A percentile compares a stretch with the other conserved stretches of the same genome.
These are phyloP conservation scores for Clonostachys sp. DNA, from an alignment of 2,329 filamentous ascomycete species.

Conservation along the genomic window DNA sequence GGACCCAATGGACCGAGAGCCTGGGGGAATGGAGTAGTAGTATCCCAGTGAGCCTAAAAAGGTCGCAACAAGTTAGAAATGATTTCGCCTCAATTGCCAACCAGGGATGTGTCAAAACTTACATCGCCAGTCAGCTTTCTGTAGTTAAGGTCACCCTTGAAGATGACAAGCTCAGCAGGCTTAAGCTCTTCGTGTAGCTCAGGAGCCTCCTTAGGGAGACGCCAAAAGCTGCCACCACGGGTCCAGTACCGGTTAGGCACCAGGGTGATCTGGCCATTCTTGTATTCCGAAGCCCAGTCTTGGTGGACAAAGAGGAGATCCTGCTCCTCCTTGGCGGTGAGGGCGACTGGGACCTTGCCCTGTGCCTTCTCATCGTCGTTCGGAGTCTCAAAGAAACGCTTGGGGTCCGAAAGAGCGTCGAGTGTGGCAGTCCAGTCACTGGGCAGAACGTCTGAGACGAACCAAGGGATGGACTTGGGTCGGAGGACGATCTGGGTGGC, in stretches of 20 bases:
- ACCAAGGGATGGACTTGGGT: slow-evolving; percentile 96
- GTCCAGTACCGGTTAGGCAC: slow-evolving; percentile 93
- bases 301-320: slow-evolving; percentile 74
- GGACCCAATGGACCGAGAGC: slow-evolving; percentile 84
- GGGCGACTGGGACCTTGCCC: slow-evolving; percentile 51
- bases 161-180: slow-evolving; percentile 81
- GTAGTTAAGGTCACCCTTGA: slow-evolving; percentile 98
- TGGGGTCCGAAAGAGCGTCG: slow-evolving; percentile 71
- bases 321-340: slow-evolving; percentile 62
- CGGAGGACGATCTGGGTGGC: slow-evolving; percentile 86
- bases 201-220: slow-evolving; percentile 65
- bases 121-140: slow-evolving; percentile 88
- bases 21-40: slow-evolving; percentile 78
- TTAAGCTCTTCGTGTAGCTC: slow-evolving; percentile 74
- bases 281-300: slow-evolving; percentile 76
- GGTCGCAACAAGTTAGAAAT: neutral
- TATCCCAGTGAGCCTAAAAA: slow-evolving; percentile 58
- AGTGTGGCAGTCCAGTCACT: slow-evolving; percentile 81
- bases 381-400: slow-evolving; percentile 71
- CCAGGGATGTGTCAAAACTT: slow-evolving; percentile 25
- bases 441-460: slow-evolving; percentile 91
- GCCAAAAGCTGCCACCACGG: slow-evolving; percentile 80
- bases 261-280: slow-evolving; percentile 77
- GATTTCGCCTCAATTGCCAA: neutral
- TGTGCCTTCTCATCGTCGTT: slow-evolving; percentile 61